Conservation (phyloP, 805 yeast species). For the Kluyveromyces starmeri region DNA sequence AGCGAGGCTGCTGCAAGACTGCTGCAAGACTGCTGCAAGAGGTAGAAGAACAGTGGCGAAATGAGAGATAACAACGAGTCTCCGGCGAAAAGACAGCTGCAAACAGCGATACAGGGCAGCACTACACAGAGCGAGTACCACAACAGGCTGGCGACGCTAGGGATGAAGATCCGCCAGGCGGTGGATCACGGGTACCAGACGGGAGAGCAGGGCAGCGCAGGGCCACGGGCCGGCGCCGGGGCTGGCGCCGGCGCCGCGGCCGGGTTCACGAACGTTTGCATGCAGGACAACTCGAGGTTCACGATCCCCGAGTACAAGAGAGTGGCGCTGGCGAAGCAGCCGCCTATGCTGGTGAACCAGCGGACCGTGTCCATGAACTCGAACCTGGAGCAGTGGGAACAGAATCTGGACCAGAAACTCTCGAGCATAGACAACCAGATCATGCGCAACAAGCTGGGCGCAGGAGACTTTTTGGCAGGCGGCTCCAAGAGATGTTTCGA, state of each 20-base stretch:
- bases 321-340: conserved; percentile 27
- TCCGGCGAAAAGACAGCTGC: conserved; percentile 31
- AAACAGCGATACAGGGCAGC: conserved; percentile 18
- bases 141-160: conserved; percentile 42
- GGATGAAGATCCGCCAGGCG: conserved; percentile 65
- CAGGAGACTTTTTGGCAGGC: conserved; percentile 11
- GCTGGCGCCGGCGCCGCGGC: conserved; percentile 4
- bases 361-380: conserved; percentile 29
- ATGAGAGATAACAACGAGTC: no score
- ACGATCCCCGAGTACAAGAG: conserved; percentile 27
- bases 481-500: conserved; percentile 9
- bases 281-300: conserved; percentile 17
- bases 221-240: not conserved
- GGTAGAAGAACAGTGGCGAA: no score
- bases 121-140: conserved; percentile 23
- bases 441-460: conserved; percentile 18
- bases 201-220: not conserved
- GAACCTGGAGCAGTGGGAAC: conserved; percentile 34
- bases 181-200: conserved; percentile 50
- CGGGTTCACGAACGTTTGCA: conserved; percentile 12
- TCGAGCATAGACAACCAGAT: conserved; percentile 26
- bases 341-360: conserved; percentile 30
- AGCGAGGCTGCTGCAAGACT: no score
- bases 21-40: no score
- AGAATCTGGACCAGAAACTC: conserved; percentile 29